Base-by-base conservation (phyloP, 1,139 yeast species). In the Hyphopichia buzzinii region DNA sequence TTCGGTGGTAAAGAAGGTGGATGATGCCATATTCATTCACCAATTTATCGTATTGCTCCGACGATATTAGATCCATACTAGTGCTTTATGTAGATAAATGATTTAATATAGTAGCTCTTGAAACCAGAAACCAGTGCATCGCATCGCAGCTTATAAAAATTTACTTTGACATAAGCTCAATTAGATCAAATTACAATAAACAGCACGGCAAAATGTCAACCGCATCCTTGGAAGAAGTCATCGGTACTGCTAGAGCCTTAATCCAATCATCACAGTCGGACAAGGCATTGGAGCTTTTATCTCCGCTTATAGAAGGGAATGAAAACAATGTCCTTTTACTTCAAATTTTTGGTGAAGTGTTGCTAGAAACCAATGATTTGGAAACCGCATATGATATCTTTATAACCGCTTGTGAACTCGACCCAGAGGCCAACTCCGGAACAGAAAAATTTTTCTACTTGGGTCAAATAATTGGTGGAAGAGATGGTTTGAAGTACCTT, bases 401-500 rank as follows among this genome's bases (percentile, higher is more conserved):
- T 34, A 60, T 61, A n/a, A 64, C 63, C 36, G 81, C 90, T 1
- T 81, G 92, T 41, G 76, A 77, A 44, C 44, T 83, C 35, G 97
- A 90, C 56, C 80, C 86, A 4, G 59, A 67, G 2, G 96, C 86
- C 1, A 47, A 59, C 1, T 50, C 61, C 33, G 95, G 92, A 1
- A 67, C 75, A 28, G 96, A 87, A 54, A 90, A 90, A 62, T 90
- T 85, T 55, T 72, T 92, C 39, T 88, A 92, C 62, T 67, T 90
- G 47, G 99, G 97, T 1, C 98, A 92, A 62, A 79, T 92, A 37
- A 69, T 83, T 23, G 97, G 97, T 26, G 96, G 95, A 23, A 48
- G 48, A 21, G 87, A 81, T 46, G 97, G 97, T 8, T 57, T 87
- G 23, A 59, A 67, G n/a, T 71, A 76, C 52, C 73, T 85, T 42